Conservation (phyloP, 2,329 filamentous ascomycete genomes). For the Dactylonectria estremocensis region DNA sequence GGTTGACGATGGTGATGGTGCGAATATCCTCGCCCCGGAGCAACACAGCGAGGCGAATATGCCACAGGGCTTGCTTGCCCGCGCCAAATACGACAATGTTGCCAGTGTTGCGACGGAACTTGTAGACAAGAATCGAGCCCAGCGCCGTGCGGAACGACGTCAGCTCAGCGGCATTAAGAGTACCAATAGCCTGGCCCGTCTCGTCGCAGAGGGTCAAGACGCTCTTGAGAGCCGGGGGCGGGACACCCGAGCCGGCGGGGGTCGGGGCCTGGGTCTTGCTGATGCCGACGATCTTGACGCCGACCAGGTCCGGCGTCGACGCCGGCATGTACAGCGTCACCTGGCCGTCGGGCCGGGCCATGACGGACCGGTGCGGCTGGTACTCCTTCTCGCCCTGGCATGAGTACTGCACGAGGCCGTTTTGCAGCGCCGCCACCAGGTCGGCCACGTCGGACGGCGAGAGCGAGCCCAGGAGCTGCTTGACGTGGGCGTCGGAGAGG, state of each 20-base stretch:
- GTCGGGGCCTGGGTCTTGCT: slow-evolving; percentile 30
- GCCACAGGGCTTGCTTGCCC: slow-evolving; percentile 81
- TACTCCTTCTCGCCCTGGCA: slow-evolving; percentile 73
- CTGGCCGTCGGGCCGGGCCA: slow-evolving; percentile 73
- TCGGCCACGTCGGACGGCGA: slow-evolving; percentile 35
- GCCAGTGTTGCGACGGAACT: slow-evolving; percentile 42
- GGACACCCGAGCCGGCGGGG: slow-evolving; percentile 16
- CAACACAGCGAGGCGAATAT: slow-evolving; percentile 76
- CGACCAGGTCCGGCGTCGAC: slow-evolving; percentile 70
- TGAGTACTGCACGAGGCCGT: slow-evolving; percentile 63
- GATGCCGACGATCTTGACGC: slow-evolving; percentile 73
- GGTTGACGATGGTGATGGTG: slow-evolving; percentile 53
- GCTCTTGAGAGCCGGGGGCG: slow-evolving; percentile 61
- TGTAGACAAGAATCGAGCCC: slow-evolving; percentile 73
- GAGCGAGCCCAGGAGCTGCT: slow-evolving; percentile 39
- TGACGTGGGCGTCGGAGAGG: slow-evolving; percentile 43
- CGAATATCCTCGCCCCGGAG: slow-evolving; percentile 55
- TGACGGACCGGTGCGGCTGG: slow-evolving; percentile 73
- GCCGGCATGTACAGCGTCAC: slow-evolving; percentile 79
- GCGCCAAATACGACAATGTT: slow-evolving; percentile 79
- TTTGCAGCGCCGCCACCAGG: slow-evolving; percentile 37
- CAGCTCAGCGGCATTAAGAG: slow-evolving; percentile 78
- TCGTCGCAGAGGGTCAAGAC: slow-evolving; percentile 73
- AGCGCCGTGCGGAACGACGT: slow-evolving; percentile 80
- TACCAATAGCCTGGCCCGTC: slow-evolving; percentile 70